phyloP scores from a whole-genome alignment of 805 yeast genomes.

The Nematodospora valgi region DNA sequence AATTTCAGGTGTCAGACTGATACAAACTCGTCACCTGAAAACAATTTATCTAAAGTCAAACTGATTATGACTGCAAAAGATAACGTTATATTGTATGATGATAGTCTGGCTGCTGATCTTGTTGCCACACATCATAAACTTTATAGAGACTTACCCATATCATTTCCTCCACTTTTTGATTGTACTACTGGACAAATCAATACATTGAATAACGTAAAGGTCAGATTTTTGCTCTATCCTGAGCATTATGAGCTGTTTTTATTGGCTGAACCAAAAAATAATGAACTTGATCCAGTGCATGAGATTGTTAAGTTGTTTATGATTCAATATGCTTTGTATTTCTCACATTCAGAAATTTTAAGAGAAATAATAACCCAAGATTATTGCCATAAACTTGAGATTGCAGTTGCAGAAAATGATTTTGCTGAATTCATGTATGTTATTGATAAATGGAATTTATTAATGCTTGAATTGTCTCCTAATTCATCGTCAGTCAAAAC shows the following conservation, averaged over 20 bases:
- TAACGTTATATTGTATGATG: slow-evolving; percentile 21
- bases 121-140: slow-evolving; percentile 24
- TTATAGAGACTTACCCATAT: slow-evolving; percentile 31
- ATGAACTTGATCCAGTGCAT: slow-evolving; percentile 58
- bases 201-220: slow-evolving; percentile 24
- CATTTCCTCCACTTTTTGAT: slow-evolving; percentile 34
- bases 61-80: slow-evolving; percentile 16
- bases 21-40: background rate
- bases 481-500: slow-evolving; percentile 12
- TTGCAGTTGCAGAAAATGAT: slow-evolving; percentile 28
- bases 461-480: slow-evolving; percentile 39
- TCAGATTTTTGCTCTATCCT: slow-evolving; percentile 39
- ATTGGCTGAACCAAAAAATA: slow-evolving; percentile 49
- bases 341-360: slow-evolving; percentile 33
- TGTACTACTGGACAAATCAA: slow-evolving; percentile 16
- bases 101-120: slow-evolving; percentile 29
- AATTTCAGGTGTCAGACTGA: slow-evolving; percentile 12
- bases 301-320: slow-evolving; percentile 53
- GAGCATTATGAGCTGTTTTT: slow-evolving; percentile 48
- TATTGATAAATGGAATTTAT: slow-evolving; percentile 39
- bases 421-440: slow-evolving; percentile 33
- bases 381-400: slow-evolving; percentile 30
- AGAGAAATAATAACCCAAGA: slow-evolving; percentile 30
- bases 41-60: slow-evolving; percentile 6
- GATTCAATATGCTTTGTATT: slow-evolving; percentile 38